Evolutionary conservation across 1,284 basidiomycete species (phyloP).

Genomic region (Ganoderma lingzhi): DNA sequence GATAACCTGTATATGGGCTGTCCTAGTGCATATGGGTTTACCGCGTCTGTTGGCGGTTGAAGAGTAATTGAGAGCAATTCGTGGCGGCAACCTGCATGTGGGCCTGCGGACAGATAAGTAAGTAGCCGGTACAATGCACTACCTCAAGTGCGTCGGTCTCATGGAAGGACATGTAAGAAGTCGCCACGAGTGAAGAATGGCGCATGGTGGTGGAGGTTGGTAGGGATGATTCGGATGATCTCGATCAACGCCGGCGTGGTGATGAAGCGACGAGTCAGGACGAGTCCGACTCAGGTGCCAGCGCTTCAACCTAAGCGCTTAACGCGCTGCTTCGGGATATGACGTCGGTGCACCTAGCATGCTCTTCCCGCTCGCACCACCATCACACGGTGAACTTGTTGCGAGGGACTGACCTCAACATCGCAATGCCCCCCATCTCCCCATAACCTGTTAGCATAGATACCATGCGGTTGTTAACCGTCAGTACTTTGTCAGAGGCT

Average conservation of each 20-base stretch:
- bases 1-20: neutral
- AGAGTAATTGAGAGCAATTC: neutral
- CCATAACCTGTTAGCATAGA: too few species aligned
- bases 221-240: too few species aligned
- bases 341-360: neutral
- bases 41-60: neutral
- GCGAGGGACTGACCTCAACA: neutral
- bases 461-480: too few species aligned
- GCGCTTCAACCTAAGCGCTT: neutral
- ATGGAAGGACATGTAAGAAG: neutral
- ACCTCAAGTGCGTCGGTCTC: neutral
- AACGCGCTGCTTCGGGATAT: neutral
- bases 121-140: neutral
- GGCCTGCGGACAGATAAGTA: neutral
- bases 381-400: neutral
- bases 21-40: neutral
- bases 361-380: neutral
- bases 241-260: too few species aligned
- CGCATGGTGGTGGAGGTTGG: too few species aligned
- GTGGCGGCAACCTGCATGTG: neutral
- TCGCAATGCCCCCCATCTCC: too few species aligned
- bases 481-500: too few species aligned
- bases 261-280: too few species aligned
- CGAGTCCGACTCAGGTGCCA: too few species aligned
- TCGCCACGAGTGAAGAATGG: too few species aligned